Percentiles rank a stretch among this genome's conserved stretches.
Conservation (phyloP, 2,329 filamentous ascomycete genomes). For the Nemania diffusa region DNA sequence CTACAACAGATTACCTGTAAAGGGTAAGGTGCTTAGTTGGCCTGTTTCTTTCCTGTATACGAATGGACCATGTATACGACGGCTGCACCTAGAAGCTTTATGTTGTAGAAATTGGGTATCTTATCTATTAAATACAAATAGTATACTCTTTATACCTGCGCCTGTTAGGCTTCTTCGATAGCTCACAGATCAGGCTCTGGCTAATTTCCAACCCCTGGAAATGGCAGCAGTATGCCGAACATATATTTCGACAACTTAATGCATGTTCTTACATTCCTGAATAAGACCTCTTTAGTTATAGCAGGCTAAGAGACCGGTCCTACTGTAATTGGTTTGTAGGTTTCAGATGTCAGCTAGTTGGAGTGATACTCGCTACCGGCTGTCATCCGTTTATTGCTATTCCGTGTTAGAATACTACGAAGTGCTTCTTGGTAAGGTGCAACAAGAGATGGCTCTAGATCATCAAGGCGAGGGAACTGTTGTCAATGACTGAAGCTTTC, state of each 20-base stretch:
- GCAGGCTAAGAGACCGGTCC: background rate
- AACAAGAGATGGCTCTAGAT: background rate
- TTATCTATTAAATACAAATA: constrained; percentile 25
- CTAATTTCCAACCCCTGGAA: background rate
- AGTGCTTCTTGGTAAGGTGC: background rate
- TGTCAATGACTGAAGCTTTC: background rate
- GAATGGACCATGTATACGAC: constrained; percentile 1
- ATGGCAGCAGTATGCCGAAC: background rate
- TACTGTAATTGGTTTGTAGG: background rate
- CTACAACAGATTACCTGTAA: background rate
- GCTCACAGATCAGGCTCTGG: background rate
- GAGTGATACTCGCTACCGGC: background rate
- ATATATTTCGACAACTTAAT: background rate
- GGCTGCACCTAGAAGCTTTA: background rate
- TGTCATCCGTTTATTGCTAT: background rate
- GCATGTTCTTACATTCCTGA: too few species aligned
- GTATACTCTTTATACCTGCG: constrained; percentile 12
- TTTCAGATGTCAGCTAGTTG: background rate
- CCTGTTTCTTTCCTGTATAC: background rate
- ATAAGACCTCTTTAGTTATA: background rate
- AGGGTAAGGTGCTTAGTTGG: background rate
- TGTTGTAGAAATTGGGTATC: constrained; percentile 40
- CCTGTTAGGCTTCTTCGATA: background rate
- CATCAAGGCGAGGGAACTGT: background rate
- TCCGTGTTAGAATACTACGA: background rate